Base-by-base conservation (phyloP, 768 basidiomycete species). In the Boletus tomentosulus region DNA sequence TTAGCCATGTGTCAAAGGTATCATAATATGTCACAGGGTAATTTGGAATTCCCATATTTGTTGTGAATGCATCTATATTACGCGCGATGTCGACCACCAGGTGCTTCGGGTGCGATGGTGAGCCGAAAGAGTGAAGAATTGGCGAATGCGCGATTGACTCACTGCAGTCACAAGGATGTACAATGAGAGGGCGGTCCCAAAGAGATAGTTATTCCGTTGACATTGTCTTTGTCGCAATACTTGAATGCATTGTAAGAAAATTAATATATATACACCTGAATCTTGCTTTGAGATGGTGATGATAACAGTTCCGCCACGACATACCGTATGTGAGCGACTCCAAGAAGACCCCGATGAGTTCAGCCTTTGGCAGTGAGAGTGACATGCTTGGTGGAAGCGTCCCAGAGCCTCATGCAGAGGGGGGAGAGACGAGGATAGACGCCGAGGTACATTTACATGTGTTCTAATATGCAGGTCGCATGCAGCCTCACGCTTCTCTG, bases 291-390 rank as follows among this genome's bases (percentile, higher is more conserved):
- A 10, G 6, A 30, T 8, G n/a, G 16, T 22, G 31, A 37, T 3
- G 7, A 13, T 4, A 15, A 8, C 11, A 28, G n/a, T n/a, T 15
- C 12, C 2, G 27, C 12, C 30, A 5, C 5, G 9, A 19, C 50
- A 5, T 30, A 51, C 50, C 50, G 13, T 45, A 45, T n/a, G 27
- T 22, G 27, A 51, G 43, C 8, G 50, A 45, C 34, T 45, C 50
- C 27, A 51, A 37, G n/a, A 51, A 51, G 34, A 45, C 50, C 11
- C 50, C 50, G 12, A 19, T 37, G 25, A 51, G 50, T 22, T 51
- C 43, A 22, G 43, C 50, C 27, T 44, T 45, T 11, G 50, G 24
- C 6, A 45, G 6, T 19, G 50, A 37, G 25, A 51, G 33, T n/a
- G 43, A 30, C 50, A 51, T 51, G 34, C 1, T 33, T 4, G 27